A percentile compares a stretch with the other conserved stretches of the same genome.
Evolutionary conservation across 2,329 filamentous ascomycete genomes (phyloP).

Genomic region (Pseudopyricularia javanii): DNA sequence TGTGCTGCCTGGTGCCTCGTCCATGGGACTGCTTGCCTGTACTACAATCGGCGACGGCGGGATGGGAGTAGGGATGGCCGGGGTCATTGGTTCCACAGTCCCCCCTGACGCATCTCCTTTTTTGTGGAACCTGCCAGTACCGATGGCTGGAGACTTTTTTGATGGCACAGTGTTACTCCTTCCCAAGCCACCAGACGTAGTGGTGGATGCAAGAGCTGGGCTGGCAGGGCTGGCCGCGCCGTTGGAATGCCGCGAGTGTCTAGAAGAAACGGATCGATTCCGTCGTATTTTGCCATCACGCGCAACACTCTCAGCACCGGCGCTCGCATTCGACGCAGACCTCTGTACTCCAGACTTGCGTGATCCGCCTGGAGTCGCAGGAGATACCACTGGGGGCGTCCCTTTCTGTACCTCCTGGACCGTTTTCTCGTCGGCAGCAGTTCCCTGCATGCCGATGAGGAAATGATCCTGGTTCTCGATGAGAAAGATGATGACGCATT

Average conservation of each 20-base stretch:
- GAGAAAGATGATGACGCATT: slow-evolving; percentile 93
- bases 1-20: neutral
- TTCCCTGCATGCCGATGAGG: slow-evolving; percentile 95
- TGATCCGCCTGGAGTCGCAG: slow-evolving; percentile 27
- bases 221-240: slow-evolving; percentile 59
- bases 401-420: slow-evolving; percentile 56
- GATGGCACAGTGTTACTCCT: slow-evolving; percentile 88
- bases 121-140: slow-evolving; percentile 51
- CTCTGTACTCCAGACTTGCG: slow-evolving; percentile 47
- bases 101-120: slow-evolving; percentile 15
- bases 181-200: slow-evolving; percentile 42
- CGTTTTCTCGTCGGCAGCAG: slow-evolving; percentile 81
- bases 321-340: slow-evolving; percentile 79
- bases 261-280: slow-evolving; percentile 89
- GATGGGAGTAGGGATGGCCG: slow-evolving; percentile 5
- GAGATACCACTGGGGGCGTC: slow-evolving; percentile 40
- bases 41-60: slow-evolving; percentile 3
- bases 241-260: slow-evolving; percentile 65
- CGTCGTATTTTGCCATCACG: slow-evolving; percentile 69
- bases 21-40: slow-evolving; percentile 3
- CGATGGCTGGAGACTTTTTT: slow-evolving; percentile 67
- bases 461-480: slow-evolving; percentile 99
- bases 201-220: slow-evolving; percentile 34
- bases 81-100: slow-evolving; percentile 14
- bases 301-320: slow-evolving; percentile 74